Evolutionary conservation across 176 grass and related monocot species (phyloP).

Genomic region (Saccharum spontaneum): DNA sequence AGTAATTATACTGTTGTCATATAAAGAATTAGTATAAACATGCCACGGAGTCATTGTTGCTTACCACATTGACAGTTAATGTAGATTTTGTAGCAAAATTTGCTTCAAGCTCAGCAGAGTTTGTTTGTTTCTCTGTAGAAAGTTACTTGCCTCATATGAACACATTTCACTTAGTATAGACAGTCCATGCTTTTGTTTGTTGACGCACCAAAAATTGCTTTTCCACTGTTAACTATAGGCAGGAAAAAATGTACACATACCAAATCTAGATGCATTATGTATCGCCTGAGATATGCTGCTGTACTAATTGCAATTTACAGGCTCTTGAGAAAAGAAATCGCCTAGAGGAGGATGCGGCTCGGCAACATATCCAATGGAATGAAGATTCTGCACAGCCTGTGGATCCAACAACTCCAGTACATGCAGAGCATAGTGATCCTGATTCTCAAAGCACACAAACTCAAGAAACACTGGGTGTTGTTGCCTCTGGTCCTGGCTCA

Average conservation of each 20-base stretch:
- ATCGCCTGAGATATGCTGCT: background rate
- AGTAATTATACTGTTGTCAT: background rate
- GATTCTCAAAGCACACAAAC: constrained; percentile 23
- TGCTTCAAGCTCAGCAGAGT: background rate
- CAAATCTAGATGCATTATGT: background rate
- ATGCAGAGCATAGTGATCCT: constrained; percentile 28
- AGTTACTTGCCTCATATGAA: background rate
- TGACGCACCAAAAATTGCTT: background rate
- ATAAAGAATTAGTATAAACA: background rate
- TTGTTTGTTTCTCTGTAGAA: background rate
- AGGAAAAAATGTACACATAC: background rate
- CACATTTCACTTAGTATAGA: background rate
- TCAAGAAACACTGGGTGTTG: constrained; percentile 2
- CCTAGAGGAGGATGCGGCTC: constrained; percentile 38
- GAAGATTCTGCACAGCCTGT: constrained; percentile 29
- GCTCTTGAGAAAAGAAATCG: constrained; percentile 55
- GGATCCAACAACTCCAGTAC: constrained; percentile 30
- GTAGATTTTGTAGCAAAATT: background rate
- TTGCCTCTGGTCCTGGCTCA: constrained; percentile 30
- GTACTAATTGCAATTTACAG: constrained; percentile 38
- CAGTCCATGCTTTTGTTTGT: background rate
- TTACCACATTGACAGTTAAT: background rate
- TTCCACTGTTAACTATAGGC: background rate
- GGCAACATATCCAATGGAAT: constrained; percentile 27
- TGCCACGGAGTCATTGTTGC: background rate